A percentile compares a stretch with the other conserved stretches of the same genome.
phyloP scores from a whole-genome alignment of 257 asterid species.

The Rehmannia glutinosa region DNA sequence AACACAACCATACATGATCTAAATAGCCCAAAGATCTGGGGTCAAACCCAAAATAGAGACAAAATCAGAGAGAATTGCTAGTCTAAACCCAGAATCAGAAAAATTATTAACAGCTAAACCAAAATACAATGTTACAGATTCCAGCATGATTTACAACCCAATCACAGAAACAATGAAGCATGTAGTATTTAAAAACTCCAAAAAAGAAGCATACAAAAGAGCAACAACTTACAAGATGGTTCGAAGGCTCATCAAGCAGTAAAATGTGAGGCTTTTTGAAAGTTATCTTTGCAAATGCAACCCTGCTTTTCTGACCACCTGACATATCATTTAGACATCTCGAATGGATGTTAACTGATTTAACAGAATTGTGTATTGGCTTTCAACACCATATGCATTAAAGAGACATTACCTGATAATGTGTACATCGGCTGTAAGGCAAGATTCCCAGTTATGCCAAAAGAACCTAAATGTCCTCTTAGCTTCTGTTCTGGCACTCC shows the following conservation, averaged over 20 bases:
- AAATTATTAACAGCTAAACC: background rate
- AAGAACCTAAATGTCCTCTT: constrained; percentile 91
- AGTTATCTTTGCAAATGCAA: constrained; percentile 94
- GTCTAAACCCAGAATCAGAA: background rate
- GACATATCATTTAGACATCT: constrained; percentile 25
- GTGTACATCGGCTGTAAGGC: constrained; percentile 99
- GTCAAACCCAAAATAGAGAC: background rate
- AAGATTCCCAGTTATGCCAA: constrained; percentile 96
- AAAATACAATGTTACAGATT: background rate
- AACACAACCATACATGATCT: too few species aligned
- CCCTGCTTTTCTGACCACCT: constrained; percentile 99
- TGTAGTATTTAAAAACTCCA: background rate
- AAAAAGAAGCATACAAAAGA: background rate
- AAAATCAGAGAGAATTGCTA: background rate
- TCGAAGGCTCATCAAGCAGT: constrained; percentile 95
- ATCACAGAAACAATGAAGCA: background rate
- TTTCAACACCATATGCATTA: constrained; percentile 1
- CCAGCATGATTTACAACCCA: constrained; percentile 1
- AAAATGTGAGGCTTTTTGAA: constrained; percentile 97
- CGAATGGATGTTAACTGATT: constrained; percentile 7
- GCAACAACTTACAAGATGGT: constrained; percentile 80
- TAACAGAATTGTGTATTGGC: background rate
- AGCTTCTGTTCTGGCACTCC: constrained; percentile 97
- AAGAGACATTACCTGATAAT: constrained; percentile 60
- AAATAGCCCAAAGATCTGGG: too few species aligned